These are phyloP conservation scores for Cryptococcus sp. DNA, from an alignment of 1,284 basidiomycete genomes.

Conservation along the genomic window DNA sequence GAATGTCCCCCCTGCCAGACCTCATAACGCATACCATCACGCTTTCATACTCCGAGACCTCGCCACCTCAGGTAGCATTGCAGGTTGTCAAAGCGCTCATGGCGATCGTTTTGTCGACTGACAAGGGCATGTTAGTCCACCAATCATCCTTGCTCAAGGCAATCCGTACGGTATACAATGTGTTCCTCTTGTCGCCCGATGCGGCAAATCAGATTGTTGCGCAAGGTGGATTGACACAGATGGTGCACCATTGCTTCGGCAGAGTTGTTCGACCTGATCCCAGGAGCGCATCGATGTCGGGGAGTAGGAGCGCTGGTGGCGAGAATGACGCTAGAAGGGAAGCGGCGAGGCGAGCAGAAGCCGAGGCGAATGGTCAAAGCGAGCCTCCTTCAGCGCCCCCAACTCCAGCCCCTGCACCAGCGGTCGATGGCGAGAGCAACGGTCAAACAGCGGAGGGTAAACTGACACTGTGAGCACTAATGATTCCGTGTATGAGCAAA, in stretches of 20 bases:
- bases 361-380: constrained; percentile 4
- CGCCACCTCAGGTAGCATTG: constrained; percentile 83
- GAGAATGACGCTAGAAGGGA: constrained; percentile 43
- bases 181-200: constrained; percentile 86
- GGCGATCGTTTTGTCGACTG: constrained; percentile 80
- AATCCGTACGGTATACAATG: constrained; percentile 93
- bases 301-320: constrained; percentile 26
- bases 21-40: constrained; percentile 92
- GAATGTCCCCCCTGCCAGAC: constrained; percentile 74
- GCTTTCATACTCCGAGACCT: constrained; percentile 81
- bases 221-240: constrained; percentile 93
- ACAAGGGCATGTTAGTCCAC: constrained; percentile 72
- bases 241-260: constrained; percentile 93
- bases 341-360: constrained; percentile 9
- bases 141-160: constrained; percentile 92
- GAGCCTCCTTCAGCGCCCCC: constrained; percentile 8
- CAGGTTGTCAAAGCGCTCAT: constrained; percentile 94
- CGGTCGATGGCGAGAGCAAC: constrained; percentile 3
- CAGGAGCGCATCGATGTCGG: constrained; percentile 9
- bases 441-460: constrained; percentile 12
- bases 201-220: constrained; percentile 93
- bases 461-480: constrained; percentile 37
- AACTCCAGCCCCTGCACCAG: constrained; percentile 16
- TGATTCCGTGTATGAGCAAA: background rate
- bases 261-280: constrained; percentile 56